Evolutionary conservation across 2,329 filamentous ascomycete genomes (phyloP).

Genomic region (Claviceps humidiphila): DNA sequence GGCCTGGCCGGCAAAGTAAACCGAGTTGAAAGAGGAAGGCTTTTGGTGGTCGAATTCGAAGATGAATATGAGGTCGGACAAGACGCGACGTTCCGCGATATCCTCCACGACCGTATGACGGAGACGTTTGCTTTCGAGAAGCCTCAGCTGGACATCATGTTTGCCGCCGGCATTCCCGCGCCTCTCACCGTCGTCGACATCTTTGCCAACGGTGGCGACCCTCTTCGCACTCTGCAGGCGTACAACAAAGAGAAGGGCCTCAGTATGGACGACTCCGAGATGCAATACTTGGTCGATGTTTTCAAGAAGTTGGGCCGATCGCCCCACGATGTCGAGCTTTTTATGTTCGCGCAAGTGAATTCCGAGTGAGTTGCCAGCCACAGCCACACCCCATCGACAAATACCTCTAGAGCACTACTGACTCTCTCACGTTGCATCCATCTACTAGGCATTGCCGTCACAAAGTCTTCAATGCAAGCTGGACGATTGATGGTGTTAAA

Average conservation of each 20-base stretch:
- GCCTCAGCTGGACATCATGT: slow-evolving; percentile 64
- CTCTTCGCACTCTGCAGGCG: slow-evolving; percentile 59
- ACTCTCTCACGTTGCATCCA: background rate
- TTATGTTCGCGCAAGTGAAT: slow-evolving; percentile 99
- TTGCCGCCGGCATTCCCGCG: slow-evolving; percentile 49
- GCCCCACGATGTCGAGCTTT: slow-evolving; percentile 85
- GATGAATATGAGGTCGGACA: slow-evolving; percentile 25
- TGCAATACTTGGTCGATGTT: slow-evolving; percentile 77
- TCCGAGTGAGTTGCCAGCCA: slow-evolving; percentile 45
- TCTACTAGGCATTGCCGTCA: slow-evolving; percentile 48
- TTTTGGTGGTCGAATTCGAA: slow-evolving; percentile 55
- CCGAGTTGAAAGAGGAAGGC: slow-evolving; percentile 77
- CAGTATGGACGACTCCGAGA: slow-evolving; percentile 76
- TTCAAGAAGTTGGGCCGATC: slow-evolving; percentile 34
- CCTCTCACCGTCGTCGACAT: slow-evolving; percentile 67
- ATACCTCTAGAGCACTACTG: too few species aligned
- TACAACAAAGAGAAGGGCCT: slow-evolving; percentile 79
- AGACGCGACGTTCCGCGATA: slow-evolving; percentile 49
- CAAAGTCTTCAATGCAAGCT: slow-evolving; percentile 94
- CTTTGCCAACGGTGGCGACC: slow-evolving; percentile 48
- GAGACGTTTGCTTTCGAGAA: slow-evolving; percentile 57
- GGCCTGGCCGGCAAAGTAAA: slow-evolving; percentile 57
- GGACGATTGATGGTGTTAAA: slow-evolving; percentile 78
- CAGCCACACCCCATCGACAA: background rate
- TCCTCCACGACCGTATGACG: slow-evolving; percentile 90